Percentiles rank a stretch among this genome's conserved stretches.
These are phyloP conservation scores for Venturia effusa DNA, from an alignment of 2,329 filamentous ascomycete species.

Conservation along the genomic window DNA sequence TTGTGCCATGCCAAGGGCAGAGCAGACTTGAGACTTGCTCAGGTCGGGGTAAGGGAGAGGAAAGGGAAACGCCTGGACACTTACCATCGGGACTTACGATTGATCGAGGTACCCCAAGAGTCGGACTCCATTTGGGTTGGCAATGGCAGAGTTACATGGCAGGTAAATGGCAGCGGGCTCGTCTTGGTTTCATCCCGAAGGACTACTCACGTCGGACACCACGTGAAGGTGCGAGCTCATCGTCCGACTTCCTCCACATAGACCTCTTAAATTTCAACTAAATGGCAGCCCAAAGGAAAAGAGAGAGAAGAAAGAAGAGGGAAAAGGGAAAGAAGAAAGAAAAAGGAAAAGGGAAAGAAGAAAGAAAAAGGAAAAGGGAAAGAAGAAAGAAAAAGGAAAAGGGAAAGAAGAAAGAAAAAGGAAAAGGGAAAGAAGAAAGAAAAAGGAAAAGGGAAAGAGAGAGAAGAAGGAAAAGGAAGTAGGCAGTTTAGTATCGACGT, in stretches of 20 bases:
- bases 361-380: background rate
- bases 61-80: background rate
- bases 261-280: background rate
- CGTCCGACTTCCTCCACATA: conserved; percentile 3
- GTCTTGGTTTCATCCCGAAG: background rate
- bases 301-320: background rate
- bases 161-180: background rate
- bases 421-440: too few relatives aligned
- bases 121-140: background rate
- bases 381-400: background rate
- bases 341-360: too few relatives aligned
- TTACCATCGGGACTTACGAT: background rate
- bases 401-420: background rate
- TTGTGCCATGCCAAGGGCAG: too few relatives aligned
- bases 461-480: background rate
- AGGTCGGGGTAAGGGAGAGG: too few relatives aligned
- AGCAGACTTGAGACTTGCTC: too few relatives aligned
- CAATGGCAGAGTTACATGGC: background rate
- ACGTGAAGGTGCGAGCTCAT: conserved; percentile 2
- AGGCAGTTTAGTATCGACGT: background rate
- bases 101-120: background rate
- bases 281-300: background rate
- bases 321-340: too few relatives aligned
- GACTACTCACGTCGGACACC: conserved; percentile 2
- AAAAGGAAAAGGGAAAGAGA: background rate